Evolutionary conservation across 257 asterid species (phyloP).

Genomic region (Solanum dulcamara): DNA sequence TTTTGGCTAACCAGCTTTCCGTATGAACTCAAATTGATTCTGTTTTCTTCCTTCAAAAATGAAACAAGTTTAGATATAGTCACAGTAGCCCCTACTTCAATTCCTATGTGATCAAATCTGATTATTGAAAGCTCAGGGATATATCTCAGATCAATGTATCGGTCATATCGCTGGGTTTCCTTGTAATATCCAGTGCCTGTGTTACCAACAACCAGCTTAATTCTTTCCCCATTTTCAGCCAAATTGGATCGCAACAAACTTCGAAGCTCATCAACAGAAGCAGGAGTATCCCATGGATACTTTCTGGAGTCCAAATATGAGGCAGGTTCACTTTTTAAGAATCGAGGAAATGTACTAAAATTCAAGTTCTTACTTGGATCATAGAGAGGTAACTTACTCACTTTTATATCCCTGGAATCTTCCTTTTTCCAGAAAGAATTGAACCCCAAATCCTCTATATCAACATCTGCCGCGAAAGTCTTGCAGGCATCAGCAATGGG

Average conservation of each 20-base stretch:
- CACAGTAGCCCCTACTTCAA: conserved; percentile 55
- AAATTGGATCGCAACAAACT: conserved; percentile 23
- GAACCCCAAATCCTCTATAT: conserved; percentile 59
- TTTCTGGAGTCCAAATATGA: conserved; percentile 25
- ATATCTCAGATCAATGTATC: conserved; percentile 45
- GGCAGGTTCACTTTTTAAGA: conserved; percentile 10
- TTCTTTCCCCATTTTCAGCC: conserved; percentile 14
- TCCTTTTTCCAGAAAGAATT: conserved; percentile 51
- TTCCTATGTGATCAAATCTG: conserved; percentile 22
- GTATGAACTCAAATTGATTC: conserved; percentile 1
- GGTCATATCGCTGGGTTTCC: conserved; percentile 30
- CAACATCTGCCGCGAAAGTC: conserved; percentile 51
- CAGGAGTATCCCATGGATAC: conserved; percentile 52
- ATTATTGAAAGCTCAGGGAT: conserved; percentile 42
- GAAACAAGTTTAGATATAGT: conserved; percentile 42
- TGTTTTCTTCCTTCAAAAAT: conserved; percentile 20
- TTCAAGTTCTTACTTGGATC: conserved; percentile 16
- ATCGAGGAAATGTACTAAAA: conserved; percentile 19
- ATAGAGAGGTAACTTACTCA: conserved; percentile 30
- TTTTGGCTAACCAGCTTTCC: conserved; percentile 21
- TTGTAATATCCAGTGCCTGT: conserved; percentile 62
- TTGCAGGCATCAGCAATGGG: conserved; percentile 76
- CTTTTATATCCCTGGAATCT: conserved; percentile 19
- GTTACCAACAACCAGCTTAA: conserved; percentile 56
- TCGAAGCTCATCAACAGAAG: conserved; percentile 41